These are phyloP conservation scores for Rhizopogon roseolus DNA, from an alignment of 768 basidiomycete genomes.

Conservation along the genomic window DNA sequence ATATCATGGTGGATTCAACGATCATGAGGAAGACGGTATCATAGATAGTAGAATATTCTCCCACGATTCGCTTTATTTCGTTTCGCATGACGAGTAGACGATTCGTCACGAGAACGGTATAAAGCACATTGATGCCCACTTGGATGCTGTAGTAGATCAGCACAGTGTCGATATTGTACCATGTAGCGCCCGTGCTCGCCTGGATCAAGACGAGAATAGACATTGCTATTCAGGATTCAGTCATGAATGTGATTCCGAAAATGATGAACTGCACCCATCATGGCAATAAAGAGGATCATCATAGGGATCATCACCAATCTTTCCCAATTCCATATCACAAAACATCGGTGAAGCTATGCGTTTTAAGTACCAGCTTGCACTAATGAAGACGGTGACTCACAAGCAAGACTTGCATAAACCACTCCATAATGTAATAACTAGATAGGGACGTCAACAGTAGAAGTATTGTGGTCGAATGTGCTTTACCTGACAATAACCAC, in stretches of 20 bases:
- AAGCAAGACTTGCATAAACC: conserved; percentile 22
- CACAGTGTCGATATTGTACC: conserved; percentile 19
- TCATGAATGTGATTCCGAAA: background rate
- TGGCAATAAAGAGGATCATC: conserved; percentile 9
- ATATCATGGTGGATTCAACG: conserved; percentile 31
- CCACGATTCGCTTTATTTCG: conserved; percentile 11
- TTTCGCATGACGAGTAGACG: conserved; percentile 22
- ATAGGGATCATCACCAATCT: conserved; percentile 12
- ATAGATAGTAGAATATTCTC: conserved; percentile 16
- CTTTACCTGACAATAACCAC: conserved; percentile 13
- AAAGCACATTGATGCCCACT: conserved; percentile 25
- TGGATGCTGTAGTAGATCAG: conserved; percentile 25
- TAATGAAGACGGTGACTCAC: conserved; percentile 1
- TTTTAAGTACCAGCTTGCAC: background rate
- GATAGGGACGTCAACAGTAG: background rate
- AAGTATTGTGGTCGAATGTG: background rate
- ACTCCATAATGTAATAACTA: conserved; percentile 25
- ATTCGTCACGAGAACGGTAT: conserved; percentile 24
- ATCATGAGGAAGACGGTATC: conserved; percentile 25
- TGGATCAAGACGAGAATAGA: conserved; percentile 14
- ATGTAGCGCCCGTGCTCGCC: conserved; percentile 9
- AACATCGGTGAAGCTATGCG: conserved; percentile 7
- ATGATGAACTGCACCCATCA: conserved; percentile 8
- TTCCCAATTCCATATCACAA: conserved; percentile 11
- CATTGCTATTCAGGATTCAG: conserved; percentile 3